These are phyloP conservation scores for Monosporascus sp. DNA, from an alignment of 2,329 filamentous ascomycete species.

Conservation along the genomic window DNA sequence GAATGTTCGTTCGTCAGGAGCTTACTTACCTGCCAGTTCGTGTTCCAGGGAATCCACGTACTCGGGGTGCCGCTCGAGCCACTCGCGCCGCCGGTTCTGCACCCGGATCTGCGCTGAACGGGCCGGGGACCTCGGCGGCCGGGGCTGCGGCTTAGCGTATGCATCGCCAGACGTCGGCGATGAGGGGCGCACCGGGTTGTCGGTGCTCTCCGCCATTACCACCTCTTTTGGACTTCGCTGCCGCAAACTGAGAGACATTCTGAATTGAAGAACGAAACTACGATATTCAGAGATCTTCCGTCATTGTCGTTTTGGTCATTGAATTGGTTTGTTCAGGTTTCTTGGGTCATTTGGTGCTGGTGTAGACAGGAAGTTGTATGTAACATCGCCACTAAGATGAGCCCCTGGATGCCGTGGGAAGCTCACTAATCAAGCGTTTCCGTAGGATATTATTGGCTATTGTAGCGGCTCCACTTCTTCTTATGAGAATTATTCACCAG, in stretches of 20 bases:
- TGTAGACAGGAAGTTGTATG: too few relatives aligned
- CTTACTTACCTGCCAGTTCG: constrained; percentile 45
- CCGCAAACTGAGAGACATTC: too few relatives aligned
- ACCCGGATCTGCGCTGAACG: constrained; percentile 45
- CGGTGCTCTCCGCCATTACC: not conserved
- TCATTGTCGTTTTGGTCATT: too few relatives aligned
- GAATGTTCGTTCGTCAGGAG: not conserved
- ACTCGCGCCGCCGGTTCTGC: constrained; percentile 75
- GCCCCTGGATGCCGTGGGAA: too few relatives aligned
- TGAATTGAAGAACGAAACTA: too few relatives aligned
- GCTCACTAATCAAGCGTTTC: not conserved
- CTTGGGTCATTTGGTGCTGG: too few relatives aligned
- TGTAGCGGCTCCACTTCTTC: not conserved
- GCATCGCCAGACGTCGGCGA: constrained; percentile 1
- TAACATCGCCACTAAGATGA: too few relatives aligned
- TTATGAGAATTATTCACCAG: not conserved
- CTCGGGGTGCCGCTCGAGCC: constrained; percentile 64
- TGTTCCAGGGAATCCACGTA: constrained; percentile 60
- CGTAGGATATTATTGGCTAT: not conserved
- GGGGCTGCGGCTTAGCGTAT: constrained; percentile 37
- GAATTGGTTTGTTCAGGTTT: too few relatives aligned
- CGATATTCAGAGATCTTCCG: too few relatives aligned
- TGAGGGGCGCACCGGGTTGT: not conserved
- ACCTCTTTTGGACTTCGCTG: too few relatives aligned
- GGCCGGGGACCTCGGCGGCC: constrained; percentile 37